A percentile compares a stretch with the other conserved stretches of the same genome.
These are phyloP conservation scores for Oenanthe javanica DNA, from an alignment of 140 eudicot genomes.

Conservation along the genomic window DNA sequence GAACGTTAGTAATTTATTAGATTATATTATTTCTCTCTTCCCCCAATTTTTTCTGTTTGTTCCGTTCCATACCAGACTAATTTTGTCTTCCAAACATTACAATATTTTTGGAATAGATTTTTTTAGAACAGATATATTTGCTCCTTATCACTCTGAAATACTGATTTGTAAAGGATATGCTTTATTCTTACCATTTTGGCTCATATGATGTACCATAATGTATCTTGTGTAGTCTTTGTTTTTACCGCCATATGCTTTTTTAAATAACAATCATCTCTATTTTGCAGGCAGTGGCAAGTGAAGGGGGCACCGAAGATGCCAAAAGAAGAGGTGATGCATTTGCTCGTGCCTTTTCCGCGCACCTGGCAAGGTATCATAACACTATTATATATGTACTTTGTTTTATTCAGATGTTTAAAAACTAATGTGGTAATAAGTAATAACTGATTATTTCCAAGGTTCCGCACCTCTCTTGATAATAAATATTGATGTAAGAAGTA, in stretches of 20 bases:
- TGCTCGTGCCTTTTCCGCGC: slow-evolving; percentile 98
- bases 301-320: slow-evolving; percentile 99
- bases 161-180: background rate
- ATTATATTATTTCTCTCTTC: background rate
- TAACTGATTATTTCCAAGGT: background rate
- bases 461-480: background rate
- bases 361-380: slow-evolving; percentile 67
- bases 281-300: slow-evolving; percentile 96
- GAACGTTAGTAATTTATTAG: background rate
- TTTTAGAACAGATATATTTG: background rate
- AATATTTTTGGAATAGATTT: background rate
- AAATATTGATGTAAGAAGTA: background rate
- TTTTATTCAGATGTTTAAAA: background rate
- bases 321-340: slow-evolving; percentile 96
- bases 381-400: background rate
- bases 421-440: background rate
- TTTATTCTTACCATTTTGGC: background rate
- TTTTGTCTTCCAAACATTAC: background rate
- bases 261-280: background rate
- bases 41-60: background rate
- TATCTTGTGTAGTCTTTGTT: background rate
- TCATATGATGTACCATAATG: background rate
- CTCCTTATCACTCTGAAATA: background rate
- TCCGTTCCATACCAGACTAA: background rate
- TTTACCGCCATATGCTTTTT: background rate